Evolutionary conservation across 768 basidiomycete species (phyloP).

Genomic region (Pilatotrama ljubarskyi): DNA sequence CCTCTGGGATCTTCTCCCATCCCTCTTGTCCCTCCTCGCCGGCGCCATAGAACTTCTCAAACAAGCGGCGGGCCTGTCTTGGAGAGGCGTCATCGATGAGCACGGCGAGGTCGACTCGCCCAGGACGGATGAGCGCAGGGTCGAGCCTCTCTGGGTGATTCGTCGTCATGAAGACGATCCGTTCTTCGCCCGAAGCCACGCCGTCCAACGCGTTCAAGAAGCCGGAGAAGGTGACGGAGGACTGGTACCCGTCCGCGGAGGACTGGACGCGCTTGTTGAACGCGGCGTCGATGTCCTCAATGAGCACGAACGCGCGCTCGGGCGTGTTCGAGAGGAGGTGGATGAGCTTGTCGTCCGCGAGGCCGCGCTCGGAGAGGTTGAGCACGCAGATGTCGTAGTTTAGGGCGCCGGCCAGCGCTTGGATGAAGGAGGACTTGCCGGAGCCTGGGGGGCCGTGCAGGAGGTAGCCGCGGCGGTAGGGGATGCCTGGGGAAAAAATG

Average conservation of each 20-base stretch:
- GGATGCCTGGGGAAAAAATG: constrained; percentile 69
- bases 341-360: constrained; percentile 95
- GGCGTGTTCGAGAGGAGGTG: constrained; percentile 92
- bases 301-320: constrained; percentile 89
- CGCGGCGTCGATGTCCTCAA: constrained; percentile 97
- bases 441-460: constrained; percentile 96
- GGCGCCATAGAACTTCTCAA: constrained; percentile 76
- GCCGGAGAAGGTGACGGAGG: constrained; percentile 95
- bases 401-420: constrained; percentile 89
- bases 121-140: constrained; percentile 92
- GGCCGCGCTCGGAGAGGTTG: constrained; percentile 93
- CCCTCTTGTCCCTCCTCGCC: constrained; percentile 21
- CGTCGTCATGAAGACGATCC: constrained; percentile 99
- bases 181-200: constrained; percentile 95
- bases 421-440: constrained; percentile 98
- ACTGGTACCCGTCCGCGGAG: constrained; percentile 92
- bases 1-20: constrained; percentile 37
- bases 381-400: constrained; percentile 95
- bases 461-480: constrained; percentile 94
- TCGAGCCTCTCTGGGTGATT: constrained; percentile 90
- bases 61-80: constrained; percentile 74
- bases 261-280: constrained; percentile 93
- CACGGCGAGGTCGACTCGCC: constrained; percentile 86
- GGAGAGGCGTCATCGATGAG: constrained; percentile 86
- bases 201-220: constrained; percentile 97